Conservation (phyloP, 306 rosid genomes). For the Cicer cuneatum region DNA sequence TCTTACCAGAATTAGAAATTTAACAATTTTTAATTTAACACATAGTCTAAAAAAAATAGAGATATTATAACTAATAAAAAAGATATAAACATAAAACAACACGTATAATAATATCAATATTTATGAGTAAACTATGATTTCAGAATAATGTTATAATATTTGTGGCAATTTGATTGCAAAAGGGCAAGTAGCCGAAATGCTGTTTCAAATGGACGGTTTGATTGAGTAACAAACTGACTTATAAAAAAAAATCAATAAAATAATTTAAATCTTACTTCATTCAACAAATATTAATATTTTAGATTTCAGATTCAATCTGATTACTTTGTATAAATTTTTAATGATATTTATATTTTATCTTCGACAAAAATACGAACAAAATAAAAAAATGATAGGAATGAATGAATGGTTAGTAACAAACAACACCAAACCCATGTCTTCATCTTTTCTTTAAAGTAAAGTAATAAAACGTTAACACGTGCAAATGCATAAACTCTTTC, state of each 20-base stretch:
- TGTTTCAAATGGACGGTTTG: slow-evolving; percentile 20
- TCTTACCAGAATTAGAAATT: background rate
- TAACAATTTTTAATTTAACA: background rate
- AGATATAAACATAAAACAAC: no score
- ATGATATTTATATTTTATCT: no score
- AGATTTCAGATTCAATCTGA: no score
- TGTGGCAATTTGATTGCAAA: background rate
- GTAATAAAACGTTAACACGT: slow-evolving; percentile 47
- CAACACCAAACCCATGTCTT: slow-evolving; percentile 25
- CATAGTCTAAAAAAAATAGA: background rate
- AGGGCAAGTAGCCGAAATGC: slow-evolving; percentile 1
- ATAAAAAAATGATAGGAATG: no score
- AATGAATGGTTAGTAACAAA: no score
- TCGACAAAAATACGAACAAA: no score
- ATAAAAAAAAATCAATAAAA: background rate
- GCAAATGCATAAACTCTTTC: slow-evolving; percentile 29
- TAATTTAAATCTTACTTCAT: background rate
- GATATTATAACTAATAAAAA: background rate
- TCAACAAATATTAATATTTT: no score
- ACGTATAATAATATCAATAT: no score
- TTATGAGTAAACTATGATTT: no score
- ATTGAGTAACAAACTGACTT: background rate
- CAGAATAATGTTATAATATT: no score
- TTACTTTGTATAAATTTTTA: no score
- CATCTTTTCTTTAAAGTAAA: slow-evolving; percentile 44